Base-by-base conservation (phyloP, 805 yeast genomes). In the Myxozyma vanderwaltii region DNA sequence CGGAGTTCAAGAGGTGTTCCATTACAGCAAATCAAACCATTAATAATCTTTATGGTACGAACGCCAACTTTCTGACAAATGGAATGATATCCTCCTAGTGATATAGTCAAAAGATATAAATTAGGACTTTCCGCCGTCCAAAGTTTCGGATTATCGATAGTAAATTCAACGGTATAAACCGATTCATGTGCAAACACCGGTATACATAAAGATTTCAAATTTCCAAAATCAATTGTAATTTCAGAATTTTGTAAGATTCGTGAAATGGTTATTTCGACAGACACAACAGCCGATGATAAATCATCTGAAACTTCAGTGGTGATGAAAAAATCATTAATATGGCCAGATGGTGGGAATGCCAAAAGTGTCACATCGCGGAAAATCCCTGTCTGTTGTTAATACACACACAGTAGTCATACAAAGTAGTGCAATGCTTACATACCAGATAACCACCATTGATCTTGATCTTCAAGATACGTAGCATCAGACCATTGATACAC, bases 371-470 rank as follows among this genome's bases (percentile, higher is more conserved):
- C 77, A 63, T 74, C 77, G 45, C 77, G 66, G 64, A 71, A 74
- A 7, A 74, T 74, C 4, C 63, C 63, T 58, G 35, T 4, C 15
- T 15, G 17, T 10, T 4, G 33, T 41, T 21, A 23, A 23, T 2
- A 24, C 13, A 29, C 19, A 51, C 10, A 39, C 27, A 15, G 23
- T 4, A 8, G 24, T 6, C 21, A 39, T 27, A 21, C 31, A 29
- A 19, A 35, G n/a, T n/a, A n/a, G n/a, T n/a, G n/a, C n/a, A n/a
- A n/a, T n/a, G 6, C n/a, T 38, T 17, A 38, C n/a, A 13, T 8
- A 13, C 77, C 77, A 41, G 76, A 72, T 36, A 74, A 58, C 75
- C 76, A 73, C 76, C 77, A 74, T 64, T 72, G 75, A 59, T 74
- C 77, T 61, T 74, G 77, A 56, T 74, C 77, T 58, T 74, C 77